Percentiles rank a stretch among this genome's conserved stretches.
Evolutionary conservation across 768 basidiomycete species (phyloP).

Genomic region (Lactarius deliciosus): DNA sequence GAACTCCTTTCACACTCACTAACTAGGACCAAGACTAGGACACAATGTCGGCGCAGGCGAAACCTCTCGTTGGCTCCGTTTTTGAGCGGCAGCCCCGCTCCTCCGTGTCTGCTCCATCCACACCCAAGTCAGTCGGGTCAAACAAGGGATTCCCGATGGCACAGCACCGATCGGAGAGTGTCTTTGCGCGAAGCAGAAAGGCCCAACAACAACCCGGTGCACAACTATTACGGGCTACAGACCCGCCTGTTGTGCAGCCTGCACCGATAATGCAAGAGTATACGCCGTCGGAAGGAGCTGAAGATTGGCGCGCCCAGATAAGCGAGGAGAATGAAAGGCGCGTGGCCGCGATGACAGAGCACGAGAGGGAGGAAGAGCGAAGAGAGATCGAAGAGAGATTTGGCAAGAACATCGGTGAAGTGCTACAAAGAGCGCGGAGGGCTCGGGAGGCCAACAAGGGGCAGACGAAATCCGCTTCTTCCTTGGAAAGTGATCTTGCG

Average conservation of each 20-base stretch:
- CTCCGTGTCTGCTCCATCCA: conserved; percentile 32
- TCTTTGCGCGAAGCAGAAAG: conserved; percentile 39
- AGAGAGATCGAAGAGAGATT: conserved; percentile 69
- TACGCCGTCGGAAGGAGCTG: conserved; percentile 1
- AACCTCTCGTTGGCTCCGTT: conserved; percentile 46
- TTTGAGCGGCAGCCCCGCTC: conserved; percentile 42
- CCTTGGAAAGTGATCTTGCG: neutral
- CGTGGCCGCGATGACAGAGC: conserved; percentile 67
- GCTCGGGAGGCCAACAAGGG: conserved; percentile 42
- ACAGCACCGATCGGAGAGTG: conserved; percentile 43
- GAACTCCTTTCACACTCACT: neutral
- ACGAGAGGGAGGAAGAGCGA: conserved; percentile 65
- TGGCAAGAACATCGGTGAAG: conserved; percentile 61
- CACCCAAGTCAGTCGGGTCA: conserved; percentile 27
- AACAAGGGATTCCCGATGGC: conserved; percentile 43
- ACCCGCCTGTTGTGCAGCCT: conserved; percentile 27
- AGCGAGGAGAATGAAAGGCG: conserved; percentile 63
- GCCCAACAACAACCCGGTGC: conserved; percentile 27
- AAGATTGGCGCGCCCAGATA: conserved; percentile 53
- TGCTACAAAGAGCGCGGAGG: conserved; percentile 55
- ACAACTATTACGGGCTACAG: conserved; percentile 29
- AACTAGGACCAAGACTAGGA: neutral
- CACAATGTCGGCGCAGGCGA: conserved; percentile 25
- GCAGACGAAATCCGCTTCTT: conserved; percentile 6
- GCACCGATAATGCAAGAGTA: conserved; percentile 20